Evolutionary conservation across 2,329 filamentous ascomycete genomes (phyloP).

Genomic region (Talaromyces sp.): DNA sequence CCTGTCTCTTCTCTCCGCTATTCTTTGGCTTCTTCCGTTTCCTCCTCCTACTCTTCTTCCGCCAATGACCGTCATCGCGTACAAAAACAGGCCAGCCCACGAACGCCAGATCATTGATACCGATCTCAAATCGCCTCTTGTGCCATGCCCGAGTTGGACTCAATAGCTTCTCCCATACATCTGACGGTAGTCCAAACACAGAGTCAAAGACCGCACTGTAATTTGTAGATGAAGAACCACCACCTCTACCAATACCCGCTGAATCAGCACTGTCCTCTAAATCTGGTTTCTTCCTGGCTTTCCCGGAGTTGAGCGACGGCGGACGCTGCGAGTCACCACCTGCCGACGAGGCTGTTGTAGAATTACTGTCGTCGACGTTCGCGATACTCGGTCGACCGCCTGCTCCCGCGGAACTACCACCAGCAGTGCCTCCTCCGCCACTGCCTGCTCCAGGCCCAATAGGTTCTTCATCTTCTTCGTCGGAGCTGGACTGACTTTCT

Average conservation of each 20-base stretch:
- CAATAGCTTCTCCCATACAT: constrained; percentile 72
- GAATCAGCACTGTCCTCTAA: constrained; percentile 28
- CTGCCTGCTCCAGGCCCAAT: constrained; percentile 15
- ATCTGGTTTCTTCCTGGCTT: constrained; percentile 29
- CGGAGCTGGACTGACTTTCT: constrained; percentile 34
- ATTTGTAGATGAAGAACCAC: constrained; percentile 23
- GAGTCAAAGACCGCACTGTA: constrained; percentile 47
- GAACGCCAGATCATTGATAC: constrained; percentile 72
- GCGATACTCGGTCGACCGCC: constrained; percentile 29
- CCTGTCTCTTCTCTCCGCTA: constrained; percentile 29
- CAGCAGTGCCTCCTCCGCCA: not conserved
- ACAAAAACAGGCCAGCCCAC: constrained; percentile 81
- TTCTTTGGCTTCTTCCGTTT: constrained; percentile 30
- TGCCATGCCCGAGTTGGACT: constrained; percentile 71
- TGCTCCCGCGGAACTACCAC: constrained; percentile 19
- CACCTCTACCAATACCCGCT: constrained; percentile 26
- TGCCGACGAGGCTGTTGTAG: constrained; percentile 24
- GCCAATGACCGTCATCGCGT: constrained; percentile 71
- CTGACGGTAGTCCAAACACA: constrained; percentile 67
- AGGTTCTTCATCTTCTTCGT: constrained; percentile 36
- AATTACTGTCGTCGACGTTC: constrained; percentile 26
- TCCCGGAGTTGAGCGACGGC: constrained; percentile 31
- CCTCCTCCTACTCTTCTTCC: constrained; percentile 55
- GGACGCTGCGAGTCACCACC: constrained; percentile 28
- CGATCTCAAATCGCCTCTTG: constrained; percentile 76